Evolutionary conservation across 225 moss, liverwort and hornwort species (phyloP).

Genomic region (Thuidium tamariscinum): DNA sequence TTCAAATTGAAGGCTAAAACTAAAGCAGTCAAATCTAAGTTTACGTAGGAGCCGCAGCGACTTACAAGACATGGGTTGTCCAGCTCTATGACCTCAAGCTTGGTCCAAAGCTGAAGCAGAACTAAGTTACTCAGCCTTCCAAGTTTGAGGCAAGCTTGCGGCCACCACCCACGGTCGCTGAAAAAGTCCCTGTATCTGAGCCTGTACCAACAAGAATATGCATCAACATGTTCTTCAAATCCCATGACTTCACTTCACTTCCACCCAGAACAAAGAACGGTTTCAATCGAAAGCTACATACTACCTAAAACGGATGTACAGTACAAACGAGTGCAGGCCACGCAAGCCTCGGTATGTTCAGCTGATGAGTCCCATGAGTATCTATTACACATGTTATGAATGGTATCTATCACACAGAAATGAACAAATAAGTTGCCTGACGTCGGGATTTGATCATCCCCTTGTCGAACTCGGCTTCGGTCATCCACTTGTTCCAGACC

Average conservation of each 20-base stretch:
- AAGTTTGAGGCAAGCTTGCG: neutral
- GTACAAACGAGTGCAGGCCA: neutral
- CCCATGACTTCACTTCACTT: neutral
- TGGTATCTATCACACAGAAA: constrained; percentile 8
- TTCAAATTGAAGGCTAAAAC: neutral
- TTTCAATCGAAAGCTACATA: neutral
- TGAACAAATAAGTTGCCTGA: neutral
- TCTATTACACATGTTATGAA: neutral
- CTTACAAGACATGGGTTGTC: neutral
- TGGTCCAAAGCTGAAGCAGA: neutral
- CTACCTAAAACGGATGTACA: neutral
- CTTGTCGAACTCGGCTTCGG: neutral
- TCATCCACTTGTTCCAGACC: neutral
- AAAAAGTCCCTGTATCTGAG: neutral
- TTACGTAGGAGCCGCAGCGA: neutral
- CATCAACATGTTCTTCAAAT: neutral
- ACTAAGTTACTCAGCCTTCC: neutral
- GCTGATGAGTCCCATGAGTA: neutral
- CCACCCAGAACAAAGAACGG: neutral
- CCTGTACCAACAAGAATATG: neutral
- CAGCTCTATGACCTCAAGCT: neutral
- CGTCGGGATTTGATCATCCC: neutral
- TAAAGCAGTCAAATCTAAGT: neutral
- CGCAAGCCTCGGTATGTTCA: neutral
- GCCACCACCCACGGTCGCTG: neutral